Evolutionary conservation across 75 land plant genomes (phyloP), one percentile per base, ranked within the genome.

Genomic region (Cryptomeria japonica): DNA sequence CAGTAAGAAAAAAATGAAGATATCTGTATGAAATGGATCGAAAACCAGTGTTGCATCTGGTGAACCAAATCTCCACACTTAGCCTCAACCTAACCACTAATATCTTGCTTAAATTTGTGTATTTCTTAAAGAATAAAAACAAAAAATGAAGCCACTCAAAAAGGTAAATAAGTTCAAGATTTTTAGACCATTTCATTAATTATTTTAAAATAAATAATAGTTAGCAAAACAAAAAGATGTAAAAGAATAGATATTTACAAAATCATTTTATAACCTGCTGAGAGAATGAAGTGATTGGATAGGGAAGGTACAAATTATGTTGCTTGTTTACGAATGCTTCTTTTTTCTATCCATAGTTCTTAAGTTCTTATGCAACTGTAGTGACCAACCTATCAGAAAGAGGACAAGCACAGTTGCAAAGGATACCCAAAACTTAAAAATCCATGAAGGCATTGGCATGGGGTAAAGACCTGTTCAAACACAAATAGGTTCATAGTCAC

Each of bases 381-480:
- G 84, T 9, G 93, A 75, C 95, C 95, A 98, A 22, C 87, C 88
- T 14, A 86, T 19, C 8, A 98, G 87, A 89, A 94, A 97, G n/a
- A 96, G 36, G 19, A 88, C 41, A 19, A 97, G 91, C 16, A 47
- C 88, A 77, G 87, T 13, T 3, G 90, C 94, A 64, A 89, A 88
- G 10, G 90, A 85, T 4, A 42, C 44, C 99, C 99, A 98, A 83
- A 97, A 98, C 38, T 87, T 89, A 14, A 94, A 86, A 82, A 98
- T 86, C 95, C 95, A 93, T 18, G 68, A 11, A 11, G 99, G 99
- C 99, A 98, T 97, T 28, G 99, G 89, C 13, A 93, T 90, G 72
- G 92, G 97, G 90, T 89, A 98, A n/a, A 98, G 87, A 64, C 99
- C 99, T 98, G 93, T 41, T 41, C 2, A 86, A 28, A 72, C 22